Evolutionary conservation across 306 rosid genomes (phyloP).

Genomic region (Malus domestica): DNA sequence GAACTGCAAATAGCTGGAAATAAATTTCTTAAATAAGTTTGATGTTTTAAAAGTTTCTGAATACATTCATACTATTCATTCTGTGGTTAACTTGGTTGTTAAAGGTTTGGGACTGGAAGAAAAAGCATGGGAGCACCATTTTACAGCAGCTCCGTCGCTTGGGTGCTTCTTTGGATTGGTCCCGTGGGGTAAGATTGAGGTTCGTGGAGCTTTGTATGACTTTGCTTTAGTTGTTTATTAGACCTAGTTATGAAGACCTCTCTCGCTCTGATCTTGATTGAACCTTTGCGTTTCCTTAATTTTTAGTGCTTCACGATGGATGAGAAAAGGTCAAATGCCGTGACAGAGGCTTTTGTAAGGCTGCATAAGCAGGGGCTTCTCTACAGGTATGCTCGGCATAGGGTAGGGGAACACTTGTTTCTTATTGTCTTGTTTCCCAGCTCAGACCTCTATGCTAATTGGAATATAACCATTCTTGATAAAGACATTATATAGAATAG

Average conservation of each 20-base stretch:
- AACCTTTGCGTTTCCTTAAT: not conserved
- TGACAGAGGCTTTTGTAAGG: conserved; percentile 86
- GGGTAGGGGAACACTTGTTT: not conserved
- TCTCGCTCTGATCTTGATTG: not conserved
- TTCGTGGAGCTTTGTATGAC: not conserved
- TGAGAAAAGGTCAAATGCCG: conserved; percentile 74
- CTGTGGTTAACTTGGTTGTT: conserved; percentile 20
- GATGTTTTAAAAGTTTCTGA: not conserved
- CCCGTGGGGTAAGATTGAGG: conserved; percentile 65
- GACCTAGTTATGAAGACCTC: not conserved
- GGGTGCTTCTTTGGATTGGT: conserved; percentile 95
- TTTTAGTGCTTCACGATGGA: conserved; percentile 94
- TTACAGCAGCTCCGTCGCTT: conserved; percentile 71
- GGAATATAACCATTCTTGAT: not conserved
- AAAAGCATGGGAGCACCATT: conserved; percentile 71
- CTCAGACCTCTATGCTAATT: not conserved
- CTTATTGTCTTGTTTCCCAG: not conserved
- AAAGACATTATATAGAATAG: not conserved
- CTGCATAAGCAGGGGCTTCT: conserved; percentile 63
- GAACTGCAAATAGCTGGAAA: conserved; percentile 1
- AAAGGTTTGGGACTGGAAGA: conserved; percentile 91
- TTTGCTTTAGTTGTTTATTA: not conserved
- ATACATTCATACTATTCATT: conserved; percentile 5
- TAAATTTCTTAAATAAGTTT: not conserved
- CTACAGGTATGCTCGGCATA: conserved; percentile 59